Base-by-base conservation (phyloP, 2,329 filamentous ascomycete genomes). In the Neonectria hederae region DNA sequence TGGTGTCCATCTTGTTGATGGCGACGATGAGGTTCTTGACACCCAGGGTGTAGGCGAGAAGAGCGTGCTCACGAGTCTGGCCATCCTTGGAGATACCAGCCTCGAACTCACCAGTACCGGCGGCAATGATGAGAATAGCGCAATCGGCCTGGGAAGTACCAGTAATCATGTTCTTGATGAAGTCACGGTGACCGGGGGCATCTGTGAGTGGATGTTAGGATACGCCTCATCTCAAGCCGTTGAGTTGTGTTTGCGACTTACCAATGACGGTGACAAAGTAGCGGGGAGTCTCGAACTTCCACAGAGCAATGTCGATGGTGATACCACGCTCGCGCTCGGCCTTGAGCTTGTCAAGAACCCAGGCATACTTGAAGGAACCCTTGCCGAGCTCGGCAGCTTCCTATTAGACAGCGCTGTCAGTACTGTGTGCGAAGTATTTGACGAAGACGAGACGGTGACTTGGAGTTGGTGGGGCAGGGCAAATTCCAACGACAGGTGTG, bases 101-200 rank as follows among this genome's bases (percentile, higher is more conserved):
- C 91, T 99, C 96, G 91, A 99, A 99, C 91, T 99, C 96, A 97
- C 96, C 96, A 93, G 94, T 97, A 89, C 96, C 96, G 81, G 96
- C 94, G 79, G 95, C 96, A 86, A 99, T 99, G 88, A 99, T 98
- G 89, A 99, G 94, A 84, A 99, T 93, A 81, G 96, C 96, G 87
- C 96, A 98, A 83, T 99, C 96, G 79, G 96, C 96, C 92, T 98
- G 96, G 85, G 96, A 99, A 82, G 96, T 98, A 94, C 96, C 96
- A 92, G 96, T 98, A 86, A 99, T 99, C 96, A 99, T 99, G 94
- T 98, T 99, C 95, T 99, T 99, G 93, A 99, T 98, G 90, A 98
- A 99, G 83, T 99, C 96, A 96, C 96, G 95, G 87, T 99, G 96
- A 87, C 96, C 96, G 81, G 96, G 96, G 84, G 96, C 96, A 82